phyloP scores from a whole-genome alignment of 139 green algal genomes.

The Asterochloris erici region DNA sequence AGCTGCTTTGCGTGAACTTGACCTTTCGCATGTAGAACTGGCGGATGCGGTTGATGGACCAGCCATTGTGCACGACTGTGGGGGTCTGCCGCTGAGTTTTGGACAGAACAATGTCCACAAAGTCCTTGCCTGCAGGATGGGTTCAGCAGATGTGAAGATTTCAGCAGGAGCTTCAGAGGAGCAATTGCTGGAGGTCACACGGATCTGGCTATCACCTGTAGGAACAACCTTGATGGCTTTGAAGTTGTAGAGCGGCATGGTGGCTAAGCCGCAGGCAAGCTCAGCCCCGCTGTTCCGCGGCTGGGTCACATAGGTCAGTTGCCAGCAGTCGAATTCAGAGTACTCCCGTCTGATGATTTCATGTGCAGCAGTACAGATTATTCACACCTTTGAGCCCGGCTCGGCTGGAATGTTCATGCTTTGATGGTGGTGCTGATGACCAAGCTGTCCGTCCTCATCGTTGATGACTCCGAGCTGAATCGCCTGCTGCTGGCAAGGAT shows the following conservation, averaged over 20 bases:
- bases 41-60: conserved; percentile 93
- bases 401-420: no score
- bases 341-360: no score
- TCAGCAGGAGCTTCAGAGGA: background rate
- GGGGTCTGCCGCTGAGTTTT: conserved; percentile 96
- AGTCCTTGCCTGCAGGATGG: conserved; percentile 80
- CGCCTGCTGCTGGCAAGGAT: no score
- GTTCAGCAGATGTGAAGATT: background rate
- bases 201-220: conserved; percentile 12
- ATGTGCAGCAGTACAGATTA: no score
- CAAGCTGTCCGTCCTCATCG: no score
- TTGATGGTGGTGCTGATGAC: no score
- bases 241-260: conserved; percentile 93
- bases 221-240: conserved; percentile 93
- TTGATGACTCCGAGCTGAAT: no score
- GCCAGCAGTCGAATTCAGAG: no score
- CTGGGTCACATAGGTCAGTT: no score
- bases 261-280: background rate
- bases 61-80: conserved; percentile 97
- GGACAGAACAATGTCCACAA: conserved; percentile 96
- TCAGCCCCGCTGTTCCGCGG: no score
- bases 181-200: background rate
- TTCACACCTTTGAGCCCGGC: no score
- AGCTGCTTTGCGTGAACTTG: conserved; percentile 90
- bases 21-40: conserved; percentile 99